Conservation (phyloP, 768 basidiomycete genomes). For the Pleurotus cornucopiae region DNA sequence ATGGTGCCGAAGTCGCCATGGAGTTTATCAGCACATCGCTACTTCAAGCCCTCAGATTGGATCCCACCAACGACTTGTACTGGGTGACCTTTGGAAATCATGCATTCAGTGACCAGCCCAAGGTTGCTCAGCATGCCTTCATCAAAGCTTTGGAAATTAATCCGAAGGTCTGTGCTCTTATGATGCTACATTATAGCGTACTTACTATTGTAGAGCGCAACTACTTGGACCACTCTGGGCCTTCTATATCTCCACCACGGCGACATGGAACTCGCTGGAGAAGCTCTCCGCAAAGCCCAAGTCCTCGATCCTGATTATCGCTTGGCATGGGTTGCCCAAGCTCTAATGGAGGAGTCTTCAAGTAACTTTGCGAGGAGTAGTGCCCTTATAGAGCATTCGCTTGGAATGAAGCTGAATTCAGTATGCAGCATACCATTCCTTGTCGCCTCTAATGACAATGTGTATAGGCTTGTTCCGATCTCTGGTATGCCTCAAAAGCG, state of each 20-base stretch:
- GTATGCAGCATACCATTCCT: conserved; percentile 33
- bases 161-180: conserved; percentile 52
- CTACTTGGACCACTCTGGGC: conserved; percentile 85
- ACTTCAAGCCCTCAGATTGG: conserved; percentile 67
- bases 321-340: conserved; percentile 89
- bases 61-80: conserved; percentile 65
- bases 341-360: conserved; percentile 58
- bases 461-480: conserved; percentile 72
- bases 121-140: conserved; percentile 86
- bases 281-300: conserved; percentile 85
- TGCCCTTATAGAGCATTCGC: conserved; percentile 71
- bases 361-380: conserved; percentile 59
- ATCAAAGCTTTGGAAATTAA: conserved; percentile 86
- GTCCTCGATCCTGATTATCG: conserved; percentile 88
- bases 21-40: conserved; percentile 49
- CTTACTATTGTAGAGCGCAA: conserved; percentile 47
- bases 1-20: conserved; percentile 27
- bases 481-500: conserved; percentile 63
- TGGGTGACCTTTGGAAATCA: conserved; percentile 85
- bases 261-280: conserved; percentile 80
- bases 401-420: conserved; percentile 50
- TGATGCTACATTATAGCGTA: conserved; percentile 4
- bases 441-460: conserved; percentile 2
- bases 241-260: conserved; percentile 77
- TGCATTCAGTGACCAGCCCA: conserved; percentile 61